phyloP scores from a whole-genome alignment of 2,329 filamentous ascomycete genomes.

The Pestalotiopsis sp. region DNA sequence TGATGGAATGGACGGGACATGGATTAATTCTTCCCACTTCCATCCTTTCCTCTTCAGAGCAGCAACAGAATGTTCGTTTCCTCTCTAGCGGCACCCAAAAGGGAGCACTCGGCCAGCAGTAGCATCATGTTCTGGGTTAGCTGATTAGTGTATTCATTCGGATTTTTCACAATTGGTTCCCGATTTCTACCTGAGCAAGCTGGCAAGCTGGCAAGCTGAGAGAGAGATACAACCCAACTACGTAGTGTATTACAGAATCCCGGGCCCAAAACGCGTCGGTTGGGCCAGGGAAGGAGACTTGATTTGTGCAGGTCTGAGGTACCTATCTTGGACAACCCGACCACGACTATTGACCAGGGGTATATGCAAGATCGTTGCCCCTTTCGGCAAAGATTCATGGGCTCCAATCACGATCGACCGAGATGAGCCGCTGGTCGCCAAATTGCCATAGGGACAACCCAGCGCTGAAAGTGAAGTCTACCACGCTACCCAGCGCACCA shows the following conservation, averaged over 20 bases:
- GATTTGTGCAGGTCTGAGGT: not conserved
- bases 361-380: conserved; percentile 5
- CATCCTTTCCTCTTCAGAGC: not conserved
- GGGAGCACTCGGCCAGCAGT: no score
- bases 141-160: no score
- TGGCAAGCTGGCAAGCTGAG: not conserved
- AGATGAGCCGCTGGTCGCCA: not conserved
- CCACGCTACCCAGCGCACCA: not conserved
- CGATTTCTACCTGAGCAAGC: not conserved
- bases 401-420: conserved; percentile 9
- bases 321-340: conserved; percentile 8
- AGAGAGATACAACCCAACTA: not conserved
- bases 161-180: no score
- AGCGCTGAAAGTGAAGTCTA: not conserved
- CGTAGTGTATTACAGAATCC: not conserved
- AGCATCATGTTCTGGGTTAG: no score
- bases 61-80: no score
- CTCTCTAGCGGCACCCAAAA: no score
- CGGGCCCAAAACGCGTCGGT: not conserved
- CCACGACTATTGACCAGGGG: conserved; percentile 1
- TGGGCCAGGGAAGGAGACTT: not conserved
- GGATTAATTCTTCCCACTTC: not conserved
- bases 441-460: not conserved
- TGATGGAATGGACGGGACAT: not conserved
- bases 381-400: conserved; percentile 8